Percentiles rank a stretch among this genome's conserved stretches.
Conservation (phyloP, 2,329 filamentous ascomycete species). For the Aspergillus sp. region DNA sequence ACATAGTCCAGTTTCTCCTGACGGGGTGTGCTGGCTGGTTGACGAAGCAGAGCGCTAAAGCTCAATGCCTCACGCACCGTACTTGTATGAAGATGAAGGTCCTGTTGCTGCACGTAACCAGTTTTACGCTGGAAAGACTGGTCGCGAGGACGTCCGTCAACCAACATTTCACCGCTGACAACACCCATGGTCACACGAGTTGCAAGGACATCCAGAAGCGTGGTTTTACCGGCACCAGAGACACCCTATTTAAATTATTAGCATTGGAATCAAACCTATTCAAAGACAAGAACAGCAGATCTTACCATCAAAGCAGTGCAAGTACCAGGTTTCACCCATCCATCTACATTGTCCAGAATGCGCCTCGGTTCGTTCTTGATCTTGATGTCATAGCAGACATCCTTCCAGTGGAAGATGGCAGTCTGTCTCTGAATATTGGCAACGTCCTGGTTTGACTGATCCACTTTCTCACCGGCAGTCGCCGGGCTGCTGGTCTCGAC, state of each 20-base stretch:
- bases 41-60: slow-evolving; percentile 82
- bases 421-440: slow-evolving; percentile 62
- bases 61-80: slow-evolving; percentile 86
- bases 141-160: slow-evolving; percentile 72
- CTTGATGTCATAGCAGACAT: slow-evolving; percentile 78
- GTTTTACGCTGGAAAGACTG: slow-evolving; percentile 87
- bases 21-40: slow-evolving; percentile 70
- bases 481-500: slow-evolving; percentile 26
- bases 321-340: slow-evolving; percentile 91
- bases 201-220: slow-evolving; percentile 80
- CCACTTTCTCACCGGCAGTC: slow-evolving; percentile 34
- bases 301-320: slow-evolving; percentile 79
- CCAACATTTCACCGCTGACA: slow-evolving; percentile 82
- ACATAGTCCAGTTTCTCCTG: slow-evolving; percentile 84
- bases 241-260: slow-evolving; percentile 55
- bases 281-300: not conserved
- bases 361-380: slow-evolving; percentile 75
- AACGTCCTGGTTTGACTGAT: slow-evolving; percentile 25
- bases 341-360: slow-evolving; percentile 82
- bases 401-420: slow-evolving; percentile 81
- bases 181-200: slow-evolving; percentile 86
- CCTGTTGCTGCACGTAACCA: slow-evolving; percentile 89
- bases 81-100: slow-evolving; percentile 79
- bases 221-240: slow-evolving; percentile 92
- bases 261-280: slow-evolving; percentile 30